Base-by-base conservation (phyloP, 495 filamentous ascomycete genomes). In the Hypoxylon fuscum region DNA sequence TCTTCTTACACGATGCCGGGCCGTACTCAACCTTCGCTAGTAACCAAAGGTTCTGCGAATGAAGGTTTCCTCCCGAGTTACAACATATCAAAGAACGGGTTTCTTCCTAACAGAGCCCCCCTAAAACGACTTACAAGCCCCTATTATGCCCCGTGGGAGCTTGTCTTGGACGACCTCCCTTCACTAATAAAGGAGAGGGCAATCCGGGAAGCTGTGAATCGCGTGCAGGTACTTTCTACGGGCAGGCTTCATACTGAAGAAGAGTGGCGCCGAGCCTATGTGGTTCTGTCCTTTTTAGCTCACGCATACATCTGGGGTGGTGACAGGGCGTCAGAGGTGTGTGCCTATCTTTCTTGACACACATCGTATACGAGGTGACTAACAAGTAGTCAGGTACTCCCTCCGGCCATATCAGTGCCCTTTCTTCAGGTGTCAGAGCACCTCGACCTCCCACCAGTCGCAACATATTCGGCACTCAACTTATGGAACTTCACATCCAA, bases 91-190 rank as follows among this genome's bases (percentile, higher is more conserved):
- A 46, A 41, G 9, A 71, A 90, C 77, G 94, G 94, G 49, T 98
- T 98, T 75, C 89, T 98, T 29, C 90, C 94, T 0, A 72, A 87
- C 14, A 83, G 89, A 57, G 75, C 86, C 15, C 95, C 94, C 22
- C 78, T 97, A 43, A 83, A 87, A 37, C 69, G 81, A 38, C 83
- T 97, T 25, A 87, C 92, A n/a, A 85, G 93, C 66, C 81, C 86
- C 0, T 97, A 96, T 80, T 98, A 97, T 74, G 80, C 84, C 55
- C 88, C 88, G 55, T 98, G 94, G 94, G 94, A 98, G 75, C 78
- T 83, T 55, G 79, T 96, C 15, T 81, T 88, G 10, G 81, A 84
- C 20, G 92, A 96, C 68, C 75, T 98, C 12, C 94, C 96, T 72
- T 83, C 85, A 1, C 77, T 97, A 55, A 84, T 96, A 35, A 80